Evolutionary conservation across 208 protist species (phyloP).

Genomic region (Leishmania tarentolae): DNA sequence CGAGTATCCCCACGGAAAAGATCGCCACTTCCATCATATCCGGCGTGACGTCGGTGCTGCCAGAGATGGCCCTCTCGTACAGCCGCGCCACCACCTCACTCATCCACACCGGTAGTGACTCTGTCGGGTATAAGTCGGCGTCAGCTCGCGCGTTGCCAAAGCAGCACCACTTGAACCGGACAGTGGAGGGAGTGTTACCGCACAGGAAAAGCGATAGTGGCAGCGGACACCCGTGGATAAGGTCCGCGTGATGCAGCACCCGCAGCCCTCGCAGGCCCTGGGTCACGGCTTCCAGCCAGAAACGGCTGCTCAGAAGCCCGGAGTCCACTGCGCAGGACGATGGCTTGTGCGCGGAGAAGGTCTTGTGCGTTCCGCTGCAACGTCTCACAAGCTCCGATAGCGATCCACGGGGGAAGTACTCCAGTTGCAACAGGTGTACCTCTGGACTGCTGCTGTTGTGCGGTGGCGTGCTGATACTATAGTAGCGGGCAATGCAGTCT

Average conservation of each 20-base stretch:
- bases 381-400: constrained; percentile 43
- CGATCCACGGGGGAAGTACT: constrained; percentile 67
- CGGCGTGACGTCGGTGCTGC: background rate
- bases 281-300: constrained; percentile 38
- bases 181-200: constrained; percentile 13
- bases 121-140: constrained; percentile 35
- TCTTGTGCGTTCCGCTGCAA: background rate
- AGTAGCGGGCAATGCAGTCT: constrained; percentile 55
- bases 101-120: constrained; percentile 22
- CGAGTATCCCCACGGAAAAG: constrained; percentile 24
- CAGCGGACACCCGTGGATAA: constrained; percentile 66
- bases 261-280: constrained; percentile 50
- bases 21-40: constrained; percentile 21
- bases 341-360: background rate
- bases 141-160: constrained; percentile 49
- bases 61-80: background rate
- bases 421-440: constrained; percentile 60
- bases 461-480: constrained; percentile 30
- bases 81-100: constrained; percentile 12
- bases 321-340: too few species aligned
- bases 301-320: background rate
- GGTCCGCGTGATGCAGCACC: constrained; percentile 40
- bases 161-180: constrained; percentile 53
- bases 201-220: constrained; percentile 47
- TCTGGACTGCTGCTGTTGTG: constrained; percentile 16